Percentiles rank a stretch among this genome's conserved stretches.
These are phyloP conservation scores for Colletotrichum paranaense DNA, from an alignment of 2,329 filamentous ascomycete genomes.

Conservation along the genomic window DNA sequence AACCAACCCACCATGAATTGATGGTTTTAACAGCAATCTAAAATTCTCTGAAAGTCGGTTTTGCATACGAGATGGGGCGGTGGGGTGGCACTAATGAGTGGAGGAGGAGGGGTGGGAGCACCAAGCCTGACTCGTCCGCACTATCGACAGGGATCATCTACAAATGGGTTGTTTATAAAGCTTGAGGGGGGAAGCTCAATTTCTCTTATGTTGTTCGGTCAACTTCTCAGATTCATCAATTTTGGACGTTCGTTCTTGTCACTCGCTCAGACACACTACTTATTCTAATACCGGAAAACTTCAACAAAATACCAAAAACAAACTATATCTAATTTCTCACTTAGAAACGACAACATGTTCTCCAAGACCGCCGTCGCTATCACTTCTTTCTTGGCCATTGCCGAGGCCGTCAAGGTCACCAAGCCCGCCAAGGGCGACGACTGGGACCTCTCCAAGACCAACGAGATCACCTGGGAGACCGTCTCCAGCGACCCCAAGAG, in stretches of 20 bases:
- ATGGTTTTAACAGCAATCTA: conserved; percentile 29
- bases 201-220: not conserved
- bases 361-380: conserved; percentile 30
- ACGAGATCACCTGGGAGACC: conserved; percentile 30
- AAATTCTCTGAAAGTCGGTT: conserved; percentile 25
- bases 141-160: conserved; percentile 17
- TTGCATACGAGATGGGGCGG: conserved; percentile 35
- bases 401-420: conserved; percentile 31
- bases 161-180: conserved; percentile 31
- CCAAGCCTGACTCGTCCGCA: conserved; percentile 25
- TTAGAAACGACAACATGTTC: conserved; percentile 27
- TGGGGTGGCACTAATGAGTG: conserved; percentile 18
- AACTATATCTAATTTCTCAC: not conserved
- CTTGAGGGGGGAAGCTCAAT: conserved; percentile 14
- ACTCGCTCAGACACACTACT: conserved; percentile 30
- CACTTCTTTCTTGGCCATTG: conserved; percentile 28
- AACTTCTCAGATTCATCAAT: conserved; percentile 27
- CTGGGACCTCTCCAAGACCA: conserved; percentile 31
- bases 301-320: not conserved
- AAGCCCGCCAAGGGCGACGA: conserved; percentile 28
- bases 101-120: conserved; percentile 8
- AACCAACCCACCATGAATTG: conserved; percentile 2
- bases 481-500: conserved; percentile 25
- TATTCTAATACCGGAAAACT: conserved; percentile 19
- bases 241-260: conserved; percentile 32